phyloP scores from a whole-genome alignment of 768 basidiomycete genomes.

The Collybia sp. region DNA sequence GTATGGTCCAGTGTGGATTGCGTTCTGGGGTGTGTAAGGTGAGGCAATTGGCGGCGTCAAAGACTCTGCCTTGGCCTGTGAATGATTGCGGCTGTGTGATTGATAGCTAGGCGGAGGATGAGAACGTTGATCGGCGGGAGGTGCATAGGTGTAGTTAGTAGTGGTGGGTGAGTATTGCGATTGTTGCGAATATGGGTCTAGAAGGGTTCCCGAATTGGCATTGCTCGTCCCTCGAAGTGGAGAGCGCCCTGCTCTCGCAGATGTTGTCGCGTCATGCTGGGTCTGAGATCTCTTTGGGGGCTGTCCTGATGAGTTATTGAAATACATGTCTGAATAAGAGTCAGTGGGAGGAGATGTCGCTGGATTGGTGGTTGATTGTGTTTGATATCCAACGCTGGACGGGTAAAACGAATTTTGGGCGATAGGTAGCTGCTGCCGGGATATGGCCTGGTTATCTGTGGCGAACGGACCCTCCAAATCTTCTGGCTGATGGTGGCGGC shows the following conservation, averaged over 20 bases:
- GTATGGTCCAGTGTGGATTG: constrained; percentile 30
- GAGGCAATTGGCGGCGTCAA: constrained; percentile 44
- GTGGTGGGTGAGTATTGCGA: constrained; percentile 60
- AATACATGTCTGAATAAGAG: constrained; percentile 60
- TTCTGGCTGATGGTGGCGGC: constrained; percentile 67
- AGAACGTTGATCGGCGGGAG: constrained; percentile 34
- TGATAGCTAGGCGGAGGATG: constrained; percentile 39
- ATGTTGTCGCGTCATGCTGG: constrained; percentile 45
- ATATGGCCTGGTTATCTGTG: constrained; percentile 30
- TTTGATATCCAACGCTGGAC: constrained; percentile 52
- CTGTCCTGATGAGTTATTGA: constrained; percentile 41
- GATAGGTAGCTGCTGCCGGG: constrained; percentile 37
- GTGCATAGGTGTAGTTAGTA: constrained; percentile 44
- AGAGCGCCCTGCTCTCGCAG: constrained; percentile 51
- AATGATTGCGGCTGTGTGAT: constrained; percentile 52
- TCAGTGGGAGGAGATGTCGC: constrained; percentile 37
- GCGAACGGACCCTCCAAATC: constrained; percentile 54
- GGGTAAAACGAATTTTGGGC: constrained; percentile 52
- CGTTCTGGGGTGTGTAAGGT: constrained; percentile 53
- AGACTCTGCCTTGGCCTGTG: constrained; percentile 49
- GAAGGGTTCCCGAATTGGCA: constrained; percentile 39
- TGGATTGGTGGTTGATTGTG: constrained; percentile 34
- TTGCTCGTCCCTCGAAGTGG: constrained; percentile 55
- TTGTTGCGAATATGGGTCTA: constrained; percentile 73
- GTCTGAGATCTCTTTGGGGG: constrained; percentile 53